Evolutionary conservation across 805 yeast species (phyloP), one percentile per base, ranked within the genome.

Genomic region (Schizosaccharomyces cryophilus): DNA sequence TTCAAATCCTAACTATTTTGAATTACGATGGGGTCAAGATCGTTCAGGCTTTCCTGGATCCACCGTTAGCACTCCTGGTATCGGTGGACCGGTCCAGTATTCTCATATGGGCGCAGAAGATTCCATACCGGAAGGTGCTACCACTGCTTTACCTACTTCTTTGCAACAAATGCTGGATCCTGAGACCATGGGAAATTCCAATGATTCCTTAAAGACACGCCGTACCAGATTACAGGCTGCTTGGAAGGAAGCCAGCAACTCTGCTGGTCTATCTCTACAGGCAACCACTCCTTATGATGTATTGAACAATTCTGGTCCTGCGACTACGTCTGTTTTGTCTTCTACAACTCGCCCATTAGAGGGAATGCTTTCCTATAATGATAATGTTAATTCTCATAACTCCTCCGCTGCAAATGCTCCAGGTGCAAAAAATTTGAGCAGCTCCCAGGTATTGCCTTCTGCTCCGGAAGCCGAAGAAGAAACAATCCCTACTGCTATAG

Each of bases 401-500:
- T 17, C 56, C 2, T 17, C 30, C 9, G 21, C 56, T 4, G 38
- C 51, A 13, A n/a, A 19, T 45, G 21, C 56, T 26, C 15, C 56
- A 7, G 35, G 35, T 29, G 6, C 56, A 7, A 29, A 29, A 21
- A 29, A 29, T 29, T 11, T 51, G 56, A 15, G n/a, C 35, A 29
- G n/a, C 56, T 51, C 56, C 26, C 30, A 19, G 17, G 17, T 29
- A 3, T 51, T 29, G 9, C 19, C 56, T 21, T 15, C 56, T 6
- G 19, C 35, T n/a, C 35, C 7, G 9, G 56, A 51, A 24, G 11
- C 24, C 19, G 94, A 85, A 64, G 96, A 90, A 61, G 98, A 93
- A 65, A 78, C 93, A 61, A 93, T 93, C 63, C 97, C 97, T 55
- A 93, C 97, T 9, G 98, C 98, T 21, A 90, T 93, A 66, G 98